Evolutionary conservation across 768 basidiomycete species (phyloP).

Genomic region (Russula sp.): DNA sequence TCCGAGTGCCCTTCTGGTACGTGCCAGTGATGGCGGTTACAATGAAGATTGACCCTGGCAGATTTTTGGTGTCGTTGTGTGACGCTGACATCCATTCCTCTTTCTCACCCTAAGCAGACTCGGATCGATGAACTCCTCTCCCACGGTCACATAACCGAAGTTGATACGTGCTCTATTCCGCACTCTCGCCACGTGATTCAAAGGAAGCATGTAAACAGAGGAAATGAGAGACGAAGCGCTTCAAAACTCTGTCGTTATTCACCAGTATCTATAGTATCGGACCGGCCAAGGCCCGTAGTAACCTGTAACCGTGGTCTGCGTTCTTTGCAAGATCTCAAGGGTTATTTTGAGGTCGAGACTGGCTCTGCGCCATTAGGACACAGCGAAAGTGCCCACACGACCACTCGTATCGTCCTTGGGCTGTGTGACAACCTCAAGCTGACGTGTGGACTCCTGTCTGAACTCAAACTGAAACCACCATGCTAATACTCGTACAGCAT

Average conservation of each 20-base stretch:
- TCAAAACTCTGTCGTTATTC: constrained; percentile 55
- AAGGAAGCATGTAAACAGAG: constrained; percentile 40
- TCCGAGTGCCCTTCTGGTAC: not conserved
- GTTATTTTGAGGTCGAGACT: constrained; percentile 53
- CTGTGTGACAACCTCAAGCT: constrained; percentile 55
- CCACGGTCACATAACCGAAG: constrained; percentile 56
- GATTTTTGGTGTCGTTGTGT: not conserved
- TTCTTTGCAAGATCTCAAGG: constrained; percentile 64
- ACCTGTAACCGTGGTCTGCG: constrained; percentile 68
- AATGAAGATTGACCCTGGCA: not conserved
- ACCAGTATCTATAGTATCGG: constrained; percentile 72
- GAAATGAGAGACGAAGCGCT: constrained; percentile 50
- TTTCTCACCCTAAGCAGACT: constrained; percentile 38
- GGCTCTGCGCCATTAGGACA: constrained; percentile 30
- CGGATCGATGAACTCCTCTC: constrained; percentile 55
- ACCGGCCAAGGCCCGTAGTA: constrained; percentile 58
- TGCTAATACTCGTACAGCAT: constrained; percentile 46
- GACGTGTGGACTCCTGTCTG: constrained; percentile 39
- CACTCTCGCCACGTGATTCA: not conserved
- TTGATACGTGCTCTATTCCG: constrained; percentile 39
- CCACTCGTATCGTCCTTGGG: constrained; percentile 55
- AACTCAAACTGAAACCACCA: not conserved
- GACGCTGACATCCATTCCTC: not conserved
- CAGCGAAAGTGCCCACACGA: constrained; percentile 28
- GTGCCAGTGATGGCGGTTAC: not conserved